A percentile compares a stretch with the other conserved stretches of the same genome.
Evolutionary conservation across 805 yeast species (phyloP).

Genomic region (Kuraishia cidri): DNA sequence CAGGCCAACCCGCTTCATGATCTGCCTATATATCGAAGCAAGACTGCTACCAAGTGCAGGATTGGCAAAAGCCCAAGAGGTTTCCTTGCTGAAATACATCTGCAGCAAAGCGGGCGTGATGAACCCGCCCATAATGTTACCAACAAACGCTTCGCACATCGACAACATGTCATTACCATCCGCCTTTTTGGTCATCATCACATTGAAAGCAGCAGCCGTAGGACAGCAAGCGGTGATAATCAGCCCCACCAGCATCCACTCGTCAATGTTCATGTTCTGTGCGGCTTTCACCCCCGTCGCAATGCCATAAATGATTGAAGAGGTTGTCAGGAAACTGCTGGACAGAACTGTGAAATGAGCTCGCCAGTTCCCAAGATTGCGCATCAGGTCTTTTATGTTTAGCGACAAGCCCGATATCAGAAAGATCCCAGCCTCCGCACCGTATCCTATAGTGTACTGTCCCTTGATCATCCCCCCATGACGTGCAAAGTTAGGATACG

Average conservation of each 20-base stretch:
- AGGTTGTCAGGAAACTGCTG: constrained; percentile 58
- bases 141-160: constrained; percentile 77
- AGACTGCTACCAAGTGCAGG: constrained; percentile 72
- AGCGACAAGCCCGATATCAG: constrained; percentile 75
- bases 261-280: constrained; percentile 47
- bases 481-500: constrained; percentile 76
- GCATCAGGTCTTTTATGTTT: constrained; percentile 50
- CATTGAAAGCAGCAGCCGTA: constrained; percentile 87
- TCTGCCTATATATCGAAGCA: constrained; percentile 53
- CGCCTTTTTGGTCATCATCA: constrained; percentile 83
- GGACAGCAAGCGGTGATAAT: constrained; percentile 84
- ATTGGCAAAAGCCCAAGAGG: constrained; percentile 66
- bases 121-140: constrained; percentile 80
- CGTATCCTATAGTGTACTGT: constrained; percentile 72
- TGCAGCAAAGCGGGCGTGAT: constrained; percentile 81
- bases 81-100: constrained; percentile 36
- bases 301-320: constrained; percentile 65
- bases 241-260: constrained; percentile 75
- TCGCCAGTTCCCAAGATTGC: constrained; percentile 70
- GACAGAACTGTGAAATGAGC: constrained; percentile 68
- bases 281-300: constrained; percentile 58
- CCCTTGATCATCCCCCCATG: constrained; percentile 72
- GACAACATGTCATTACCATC: constrained; percentile 76
- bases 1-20: constrained; percentile 82
- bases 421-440: constrained; percentile 78